These are phyloP conservation scores for Clavariopsis aquatica DNA, from an alignment of 495 filamentous ascomycete species.

Conservation along the genomic window DNA sequence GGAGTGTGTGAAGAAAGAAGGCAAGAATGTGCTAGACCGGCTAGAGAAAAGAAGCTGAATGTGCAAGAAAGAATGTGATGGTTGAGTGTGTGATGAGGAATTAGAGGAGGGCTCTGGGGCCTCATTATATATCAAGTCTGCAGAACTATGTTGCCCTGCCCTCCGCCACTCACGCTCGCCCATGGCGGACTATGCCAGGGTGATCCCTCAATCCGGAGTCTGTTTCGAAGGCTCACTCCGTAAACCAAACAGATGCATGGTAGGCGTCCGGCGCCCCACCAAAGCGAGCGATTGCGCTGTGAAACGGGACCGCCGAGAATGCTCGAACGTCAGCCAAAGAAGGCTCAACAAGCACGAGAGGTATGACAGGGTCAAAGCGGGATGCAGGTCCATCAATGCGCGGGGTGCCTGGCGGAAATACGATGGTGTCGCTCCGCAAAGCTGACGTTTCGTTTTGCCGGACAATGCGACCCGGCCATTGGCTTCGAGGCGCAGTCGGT, in stretches of 20 bases:
- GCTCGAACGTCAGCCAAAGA: constrained; percentile 26
- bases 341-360: constrained; percentile 6
- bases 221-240: constrained; percentile 25
- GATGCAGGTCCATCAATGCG: constrained; percentile 38
- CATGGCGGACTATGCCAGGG: not conserved
- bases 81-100: constrained; percentile 24
- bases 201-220: constrained; percentile 29
- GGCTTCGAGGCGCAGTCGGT: constrained; percentile 24
- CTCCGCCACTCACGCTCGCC: not conserved
- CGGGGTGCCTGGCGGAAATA: constrained; percentile 13
- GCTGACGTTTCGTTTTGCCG: constrained; percentile 7
- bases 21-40: constrained; percentile 34
- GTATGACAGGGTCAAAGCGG: not conserved
- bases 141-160: not conserved
- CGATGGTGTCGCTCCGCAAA: not conserved
- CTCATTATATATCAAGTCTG: constrained; percentile 21
- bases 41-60: constrained; percentile 33
- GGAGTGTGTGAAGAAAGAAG: constrained; percentile 20
- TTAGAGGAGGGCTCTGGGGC: not conserved
- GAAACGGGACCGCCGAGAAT: constrained; percentile 27
- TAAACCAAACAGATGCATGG: constrained; percentile 23
- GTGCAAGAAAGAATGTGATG: constrained; percentile 19
- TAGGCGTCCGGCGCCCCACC: constrained; percentile 17
- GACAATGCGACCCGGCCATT: constrained; percentile 7
- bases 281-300: constrained; percentile 25